A percentile compares a stretch with the other conserved stretches of the same genome.
These are phyloP conservation scores for Ceratobasidium sp. DNA, from an alignment of 1,284 basidiomycete genomes.

Conservation along the genomic window DNA sequence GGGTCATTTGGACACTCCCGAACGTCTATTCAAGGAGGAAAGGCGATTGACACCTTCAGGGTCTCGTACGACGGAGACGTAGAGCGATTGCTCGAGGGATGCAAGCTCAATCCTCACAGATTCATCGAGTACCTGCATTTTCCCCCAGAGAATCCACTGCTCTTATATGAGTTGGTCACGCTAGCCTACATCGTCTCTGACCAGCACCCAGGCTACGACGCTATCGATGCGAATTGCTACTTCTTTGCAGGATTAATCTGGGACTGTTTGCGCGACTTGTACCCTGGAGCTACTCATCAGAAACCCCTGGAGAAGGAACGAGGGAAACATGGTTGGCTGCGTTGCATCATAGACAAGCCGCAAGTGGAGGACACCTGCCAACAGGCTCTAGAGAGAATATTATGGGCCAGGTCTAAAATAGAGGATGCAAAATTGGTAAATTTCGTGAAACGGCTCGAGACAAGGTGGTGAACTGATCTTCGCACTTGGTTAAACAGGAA, in stretches of 20 bases:
- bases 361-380: too few species aligned
- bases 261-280: constrained; percentile 2
- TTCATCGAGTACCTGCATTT: background rate
- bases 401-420: too few species aligned
- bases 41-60: background rate
- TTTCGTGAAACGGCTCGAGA: too few species aligned
- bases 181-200: background rate
- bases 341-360: too few species aligned
- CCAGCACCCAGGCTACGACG: background rate
- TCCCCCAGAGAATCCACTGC: background rate
- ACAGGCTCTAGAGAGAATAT: too few species aligned
- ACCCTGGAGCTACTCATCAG: background rate
- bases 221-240: background rate
- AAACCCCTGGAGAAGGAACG: background rate
- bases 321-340: background rate
- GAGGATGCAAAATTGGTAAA: too few species aligned
- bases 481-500: too few species aligned
- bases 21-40: too few species aligned
- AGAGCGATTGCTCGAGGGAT: background rate
- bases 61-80: constrained; percentile 10
- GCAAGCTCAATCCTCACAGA: background rate
- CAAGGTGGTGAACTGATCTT: too few species aligned
- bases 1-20: too few species aligned
- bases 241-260: constrained; percentile 14
- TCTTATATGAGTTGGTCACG: background rate